Percentiles rank a stretch among this genome's conserved stretches.
These are phyloP conservation scores for Coleophoma cylindrospora DNA, from an alignment of 2,329 filamentous ascomycete genomes.

Conservation along the genomic window DNA sequence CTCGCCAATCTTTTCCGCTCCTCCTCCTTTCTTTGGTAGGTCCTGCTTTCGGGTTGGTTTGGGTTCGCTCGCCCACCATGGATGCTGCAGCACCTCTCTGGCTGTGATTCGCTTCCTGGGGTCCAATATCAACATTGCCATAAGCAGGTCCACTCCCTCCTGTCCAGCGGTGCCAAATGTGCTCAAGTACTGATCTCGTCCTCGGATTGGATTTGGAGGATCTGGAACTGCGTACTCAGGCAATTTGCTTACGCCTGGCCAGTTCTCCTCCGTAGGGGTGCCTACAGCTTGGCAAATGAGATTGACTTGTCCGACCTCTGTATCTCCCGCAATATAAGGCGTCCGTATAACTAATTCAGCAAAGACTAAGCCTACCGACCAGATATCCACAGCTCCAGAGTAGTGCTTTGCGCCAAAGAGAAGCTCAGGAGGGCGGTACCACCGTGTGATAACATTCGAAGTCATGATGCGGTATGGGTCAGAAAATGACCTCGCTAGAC, in stretches of 20 bases:
- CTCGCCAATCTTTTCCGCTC: constrained; percentile 70
- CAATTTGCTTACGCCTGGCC: constrained; percentile 83
- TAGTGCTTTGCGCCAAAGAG: constrained; percentile 89
- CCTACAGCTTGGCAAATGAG: constrained; percentile 83
- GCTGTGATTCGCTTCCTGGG: constrained; percentile 81
- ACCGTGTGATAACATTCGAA: constrained; percentile 89
- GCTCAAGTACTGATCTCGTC: constrained; percentile 66
- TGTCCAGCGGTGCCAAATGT: constrained; percentile 77
- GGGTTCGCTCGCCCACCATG: constrained; percentile 82
- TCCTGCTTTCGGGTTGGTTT: constrained; percentile 77
- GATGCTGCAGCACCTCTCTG: constrained; percentile 70
- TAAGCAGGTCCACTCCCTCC: constrained; percentile 81
- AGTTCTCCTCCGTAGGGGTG: constrained; percentile 88
- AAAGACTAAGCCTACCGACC: constrained; percentile 90
- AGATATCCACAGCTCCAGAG: constrained; percentile 85
- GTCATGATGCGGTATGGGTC: constrained; percentile 91
- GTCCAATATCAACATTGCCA: constrained; percentile 79
- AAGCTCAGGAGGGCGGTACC: constrained; percentile 93
- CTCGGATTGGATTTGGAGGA: constrained; percentile 48
- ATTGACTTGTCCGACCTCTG: constrained; percentile 79
- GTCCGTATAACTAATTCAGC: constrained; percentile 81
- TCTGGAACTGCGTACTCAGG: constrained; percentile 73
- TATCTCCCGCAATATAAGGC: constrained; percentile 79
- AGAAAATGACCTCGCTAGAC: constrained; percentile 82
- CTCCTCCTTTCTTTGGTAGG: constrained; percentile 72